Conservation (phyloP, 139 green algal genomes). For the Tetradesmus lagerheimii region DNA sequence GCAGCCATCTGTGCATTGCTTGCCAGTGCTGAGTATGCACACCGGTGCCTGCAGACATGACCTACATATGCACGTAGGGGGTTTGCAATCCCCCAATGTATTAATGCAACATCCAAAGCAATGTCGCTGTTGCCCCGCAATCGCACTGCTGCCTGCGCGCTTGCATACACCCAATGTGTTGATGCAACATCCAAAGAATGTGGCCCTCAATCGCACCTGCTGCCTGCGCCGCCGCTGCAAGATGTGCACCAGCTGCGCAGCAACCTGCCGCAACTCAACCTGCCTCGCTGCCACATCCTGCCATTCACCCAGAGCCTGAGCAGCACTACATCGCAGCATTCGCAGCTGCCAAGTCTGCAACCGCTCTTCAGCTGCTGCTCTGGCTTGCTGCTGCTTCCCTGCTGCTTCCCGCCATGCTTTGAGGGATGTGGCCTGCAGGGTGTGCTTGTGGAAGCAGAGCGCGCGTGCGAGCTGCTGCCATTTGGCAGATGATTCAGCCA, state of each 20-base stretch:
- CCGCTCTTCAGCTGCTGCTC: not conserved
- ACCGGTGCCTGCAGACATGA: no score
- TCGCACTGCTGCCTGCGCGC: no score
- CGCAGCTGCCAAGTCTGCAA: not conserved
- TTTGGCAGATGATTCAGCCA: not conserved
- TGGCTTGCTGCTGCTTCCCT: not conserved
- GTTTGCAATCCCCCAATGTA: no score
- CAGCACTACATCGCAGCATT: not conserved
- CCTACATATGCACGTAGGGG: no score
- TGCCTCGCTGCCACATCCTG: not conserved
- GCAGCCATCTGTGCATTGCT: no score
- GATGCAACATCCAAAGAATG: no score
- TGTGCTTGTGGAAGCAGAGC: constrained; percentile 40
- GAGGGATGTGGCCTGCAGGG: not conserved
- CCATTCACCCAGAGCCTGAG: not conserved
- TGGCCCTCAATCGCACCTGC: not conserved
- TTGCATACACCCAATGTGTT: no score
- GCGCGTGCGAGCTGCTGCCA: constrained; percentile 30
- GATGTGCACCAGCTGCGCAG: not conserved
- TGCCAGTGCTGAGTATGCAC: no score
- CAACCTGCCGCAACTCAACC: not conserved
- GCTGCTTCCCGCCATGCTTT: not conserved
- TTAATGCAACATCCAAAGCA: no score
- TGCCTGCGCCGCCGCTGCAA: constrained; percentile 3
- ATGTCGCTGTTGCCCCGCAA: no score